Evolutionary conservation across 108 stramenopile genomes (phyloP), one percentile per base, ranked within the genome.

Genomic region (Stephanodiscus triporus): DNA sequence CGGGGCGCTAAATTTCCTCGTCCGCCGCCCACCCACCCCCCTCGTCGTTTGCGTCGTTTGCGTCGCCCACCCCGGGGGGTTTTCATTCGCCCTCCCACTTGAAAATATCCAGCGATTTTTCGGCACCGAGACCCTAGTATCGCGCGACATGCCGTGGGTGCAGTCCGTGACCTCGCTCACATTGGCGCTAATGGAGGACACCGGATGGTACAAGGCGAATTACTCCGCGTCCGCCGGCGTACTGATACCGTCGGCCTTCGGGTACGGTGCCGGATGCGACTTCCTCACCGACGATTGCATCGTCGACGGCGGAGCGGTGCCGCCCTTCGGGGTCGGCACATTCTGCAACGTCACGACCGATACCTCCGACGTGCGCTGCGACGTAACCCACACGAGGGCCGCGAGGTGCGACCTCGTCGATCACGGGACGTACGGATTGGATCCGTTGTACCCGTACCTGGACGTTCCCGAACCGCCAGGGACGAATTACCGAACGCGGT

Each of bases 181-280:
- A 0, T 48, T 94, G 70, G 93, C 91, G 23, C 34, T 94, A 13
- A 66, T 91, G 78, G 93, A 94, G 78, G 93, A 94, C 58, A 86
- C 85, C 11, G 73, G 76, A 26, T 77, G 76, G 76, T 77, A 77
- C 47, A 77, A 32, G 36, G 76, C 76, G 0, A 70, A 77, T 34
- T 77, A 57, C 29, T 48, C 29, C 51, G 75, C 75, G 37, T 69
- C 68, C 1, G 0, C n/a, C 26, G 75, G 60, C 30, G 54, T 42
- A 9, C 24, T 57, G 1, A 26, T 26, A 1, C 53, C 72, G 23
- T 24, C 75, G 1, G 62, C 61, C 54, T 70, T 48, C 70, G 76
- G 76, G 3, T 71, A 64, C 37, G 68, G 75, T 11, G 66, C 75
- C 16, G 75, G 75, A 20, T 75, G 75, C 45, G 19, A 7, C 22